Evolutionary conservation across 2,329 filamentous ascomycete genomes (phyloP).

Genomic region (Pseudocercospora vitis): DNA sequence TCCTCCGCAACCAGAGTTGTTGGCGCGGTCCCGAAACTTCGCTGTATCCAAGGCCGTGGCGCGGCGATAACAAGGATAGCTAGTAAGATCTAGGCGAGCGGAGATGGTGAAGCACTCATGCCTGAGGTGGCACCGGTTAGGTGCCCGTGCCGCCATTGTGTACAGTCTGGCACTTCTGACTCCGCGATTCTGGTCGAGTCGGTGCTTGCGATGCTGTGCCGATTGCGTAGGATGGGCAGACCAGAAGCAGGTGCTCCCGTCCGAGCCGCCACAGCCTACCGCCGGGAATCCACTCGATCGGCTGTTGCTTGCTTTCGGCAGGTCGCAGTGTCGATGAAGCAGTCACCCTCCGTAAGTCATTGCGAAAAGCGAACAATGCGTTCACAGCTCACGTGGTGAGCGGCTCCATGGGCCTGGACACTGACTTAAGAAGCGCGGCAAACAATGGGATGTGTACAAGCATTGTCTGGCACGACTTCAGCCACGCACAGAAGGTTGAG

Average conservation of each 20-base stretch:
- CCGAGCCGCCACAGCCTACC: not conserved
- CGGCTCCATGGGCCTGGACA: not conserved
- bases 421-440: not conserved
- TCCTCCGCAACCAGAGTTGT: not conserved
- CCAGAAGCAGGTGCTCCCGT: not conserved
- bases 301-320: slow-evolving; percentile 3
- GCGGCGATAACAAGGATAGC: slow-evolving; percentile 1
- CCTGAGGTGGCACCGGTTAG: not conserved
- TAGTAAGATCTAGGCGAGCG: not conserved
- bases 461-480: not conserved
- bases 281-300: not conserved
- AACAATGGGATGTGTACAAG: not conserved
- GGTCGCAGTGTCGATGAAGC: not conserved
- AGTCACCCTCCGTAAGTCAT: not conserved
- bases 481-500: not conserved
- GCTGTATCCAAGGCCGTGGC: not conserved
- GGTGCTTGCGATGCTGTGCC: not conserved
- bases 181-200: not conserved
- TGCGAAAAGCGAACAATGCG: not conserved
- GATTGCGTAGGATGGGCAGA: too few relatives aligned
- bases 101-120: not conserved
- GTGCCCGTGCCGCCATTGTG: not conserved
- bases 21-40: not conserved
- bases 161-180: not conserved
- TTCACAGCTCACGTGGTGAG: not conserved